Percentiles rank a stretch among this genome's conserved stretches.
phyloP scores from a whole-genome alignment of 257 asterid genomes.

The Solanum chilense region DNA sequence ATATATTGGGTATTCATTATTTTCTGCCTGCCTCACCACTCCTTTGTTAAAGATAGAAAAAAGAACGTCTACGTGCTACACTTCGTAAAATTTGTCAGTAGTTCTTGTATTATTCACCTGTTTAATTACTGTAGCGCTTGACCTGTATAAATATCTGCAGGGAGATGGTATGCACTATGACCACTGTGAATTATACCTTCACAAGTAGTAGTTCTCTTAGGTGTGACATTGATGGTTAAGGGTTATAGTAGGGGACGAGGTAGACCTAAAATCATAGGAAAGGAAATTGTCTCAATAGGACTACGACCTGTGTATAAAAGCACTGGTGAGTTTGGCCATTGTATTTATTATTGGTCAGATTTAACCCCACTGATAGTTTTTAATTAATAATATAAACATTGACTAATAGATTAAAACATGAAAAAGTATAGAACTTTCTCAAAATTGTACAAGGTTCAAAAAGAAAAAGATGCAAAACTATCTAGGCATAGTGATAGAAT shows the following conservation, averaged over 20 bases:
- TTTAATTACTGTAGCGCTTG: not conserved
- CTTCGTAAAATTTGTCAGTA: not conserved
- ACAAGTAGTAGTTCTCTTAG: not conserved
- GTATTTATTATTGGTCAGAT: not conserved
- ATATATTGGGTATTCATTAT: not conserved
- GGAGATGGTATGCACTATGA: not conserved
- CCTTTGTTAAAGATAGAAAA: not conserved
- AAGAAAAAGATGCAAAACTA: not conserved
- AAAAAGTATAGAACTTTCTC: not conserved
- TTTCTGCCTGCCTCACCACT: not conserved
- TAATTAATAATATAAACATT: not conserved
- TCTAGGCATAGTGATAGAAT: not conserved
- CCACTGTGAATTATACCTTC: not conserved
- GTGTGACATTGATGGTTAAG: not conserved
- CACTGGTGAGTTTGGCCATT: not conserved
- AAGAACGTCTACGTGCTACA: not conserved
- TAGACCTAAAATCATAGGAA: not conserved
- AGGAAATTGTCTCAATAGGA: not conserved
- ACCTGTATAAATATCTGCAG: not conserved
- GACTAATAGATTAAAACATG: not conserved
- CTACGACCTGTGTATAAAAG: not conserved
- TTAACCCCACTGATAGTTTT: not conserved
- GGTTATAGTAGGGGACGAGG: not conserved
- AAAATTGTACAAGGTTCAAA: not conserved
- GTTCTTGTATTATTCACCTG: not conserved